Percentiles rank a stretch among this genome's conserved stretches.
These are phyloP conservation scores for Sclerotinia trifoliorum DNA, from an alignment of 2,329 filamentous ascomycete genomes.

Conservation along the genomic window DNA sequence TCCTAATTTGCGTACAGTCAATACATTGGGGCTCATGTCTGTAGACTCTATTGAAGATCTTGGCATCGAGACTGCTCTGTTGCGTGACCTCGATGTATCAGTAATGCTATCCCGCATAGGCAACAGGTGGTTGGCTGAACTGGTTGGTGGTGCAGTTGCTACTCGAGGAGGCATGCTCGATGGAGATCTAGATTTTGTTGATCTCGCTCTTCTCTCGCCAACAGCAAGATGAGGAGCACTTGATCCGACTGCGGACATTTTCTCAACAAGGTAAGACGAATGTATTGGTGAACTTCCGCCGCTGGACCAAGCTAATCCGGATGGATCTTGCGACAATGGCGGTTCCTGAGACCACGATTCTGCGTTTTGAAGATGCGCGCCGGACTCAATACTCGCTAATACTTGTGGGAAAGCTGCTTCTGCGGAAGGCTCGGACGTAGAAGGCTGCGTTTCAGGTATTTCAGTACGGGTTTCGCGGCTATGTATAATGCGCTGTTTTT, in stretches of 20 bases:
- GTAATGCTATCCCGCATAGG: conserved; percentile 15
- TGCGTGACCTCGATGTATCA: conserved; percentile 7
- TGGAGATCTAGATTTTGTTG: conserved; percentile 20
- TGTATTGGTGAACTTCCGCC: not conserved
- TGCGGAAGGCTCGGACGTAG: not conserved
- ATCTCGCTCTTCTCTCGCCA: conserved; percentile 10
- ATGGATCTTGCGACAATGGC: not conserved
- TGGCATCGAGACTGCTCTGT: conserved; percentile 3
- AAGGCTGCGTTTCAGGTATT: not conserved
- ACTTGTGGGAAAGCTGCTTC: not conserved
- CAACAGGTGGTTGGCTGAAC: not conserved
- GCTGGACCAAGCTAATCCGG: not conserved
- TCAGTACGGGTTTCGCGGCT: not conserved
- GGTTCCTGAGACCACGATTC: not conserved
- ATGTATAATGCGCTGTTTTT: not conserved
- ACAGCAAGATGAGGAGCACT: conserved; percentile 5
- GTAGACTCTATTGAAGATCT: conserved; percentile 17
- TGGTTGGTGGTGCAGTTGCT: conserved; percentile 2
- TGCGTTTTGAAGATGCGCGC: not conserved
- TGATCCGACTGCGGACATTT: conserved; percentile 6
- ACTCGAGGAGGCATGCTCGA: conserved; percentile 12
- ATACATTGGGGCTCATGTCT: not conserved
- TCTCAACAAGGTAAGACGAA: not conserved
- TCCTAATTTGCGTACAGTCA: conserved; percentile 29
- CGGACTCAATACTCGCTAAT: conserved; percentile 13